phyloP scores from a whole-genome alignment of 2,329 filamentous ascomycete species.

The Calonectria henricotiae region DNA sequence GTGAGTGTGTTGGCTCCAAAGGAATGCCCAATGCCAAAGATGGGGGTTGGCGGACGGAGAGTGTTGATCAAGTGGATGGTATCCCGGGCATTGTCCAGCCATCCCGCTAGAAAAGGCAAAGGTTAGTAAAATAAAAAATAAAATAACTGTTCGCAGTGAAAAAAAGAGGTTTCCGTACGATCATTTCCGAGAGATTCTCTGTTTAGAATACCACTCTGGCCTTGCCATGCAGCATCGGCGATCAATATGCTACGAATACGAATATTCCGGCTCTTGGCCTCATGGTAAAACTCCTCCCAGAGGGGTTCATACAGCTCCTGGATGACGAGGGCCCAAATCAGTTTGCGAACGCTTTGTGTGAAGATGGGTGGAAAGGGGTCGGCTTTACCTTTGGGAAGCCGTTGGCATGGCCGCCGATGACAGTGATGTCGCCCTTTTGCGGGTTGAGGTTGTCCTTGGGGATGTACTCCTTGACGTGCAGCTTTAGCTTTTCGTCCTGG shows the following conservation, averaged over 20 bases:
- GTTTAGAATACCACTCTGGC: conserved; percentile 84
- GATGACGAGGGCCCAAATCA: not conserved
- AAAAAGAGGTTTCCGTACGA: conserved; percentile 68
- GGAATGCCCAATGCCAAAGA: conserved; percentile 90
- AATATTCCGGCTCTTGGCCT: conserved; percentile 73
- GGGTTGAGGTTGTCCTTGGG: conserved; percentile 80
- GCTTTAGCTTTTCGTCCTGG: conserved; percentile 81
- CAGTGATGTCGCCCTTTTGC: conserved; percentile 83
- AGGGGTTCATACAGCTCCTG: conserved; percentile 94
- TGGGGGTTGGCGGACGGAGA: conserved; percentile 84
- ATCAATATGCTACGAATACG: conserved; percentile 90
- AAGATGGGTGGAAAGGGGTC: not conserved
- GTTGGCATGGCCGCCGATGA: conserved; percentile 91
- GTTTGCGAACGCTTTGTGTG: not conserved
- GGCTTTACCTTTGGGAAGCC: conserved; percentile 85
- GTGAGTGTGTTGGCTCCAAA: conserved; percentile 85
- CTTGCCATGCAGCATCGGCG: conserved; percentile 89
- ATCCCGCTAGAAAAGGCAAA: conserved; percentile 64
- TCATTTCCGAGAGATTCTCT: conserved; percentile 86
- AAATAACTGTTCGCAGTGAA: not conserved
- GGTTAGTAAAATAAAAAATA: not conserved
- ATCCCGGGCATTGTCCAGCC: conserved; percentile 90
- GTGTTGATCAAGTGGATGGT: conserved; percentile 88
- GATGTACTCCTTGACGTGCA: conserved; percentile 91
- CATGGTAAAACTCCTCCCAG: conserved; percentile 84